A percentile compares a stretch with the other conserved stretches of the same genome.
Conservation (phyloP, 768 basidiomycete species). For the Mycena venus region DNA sequence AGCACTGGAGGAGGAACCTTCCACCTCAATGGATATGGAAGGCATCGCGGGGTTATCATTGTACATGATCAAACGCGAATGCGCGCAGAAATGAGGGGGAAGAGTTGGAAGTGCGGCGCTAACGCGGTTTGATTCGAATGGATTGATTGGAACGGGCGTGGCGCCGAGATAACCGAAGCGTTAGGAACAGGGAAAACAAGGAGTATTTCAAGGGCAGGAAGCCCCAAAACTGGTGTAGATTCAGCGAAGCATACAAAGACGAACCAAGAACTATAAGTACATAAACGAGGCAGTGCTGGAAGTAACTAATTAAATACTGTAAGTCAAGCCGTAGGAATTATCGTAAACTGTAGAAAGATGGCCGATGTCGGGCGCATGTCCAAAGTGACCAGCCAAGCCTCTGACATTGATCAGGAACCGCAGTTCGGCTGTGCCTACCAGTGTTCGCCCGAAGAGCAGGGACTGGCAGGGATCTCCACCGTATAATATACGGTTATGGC, state of each 20-base stretch:
- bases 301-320: background rate
- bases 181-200: background rate
- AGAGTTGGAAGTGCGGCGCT: background rate
- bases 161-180: background rate
- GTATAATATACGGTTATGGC: no score
- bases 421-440: background rate
- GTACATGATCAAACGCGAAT: background rate
- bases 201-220: background rate
- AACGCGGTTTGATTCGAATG: background rate
- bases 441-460: no score
- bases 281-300: background rate
- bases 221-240: background rate
- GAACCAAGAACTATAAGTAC: background rate
- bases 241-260: background rate
- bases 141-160: background rate
- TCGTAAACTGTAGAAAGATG: background rate
- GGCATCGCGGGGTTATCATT: slow-evolving; percentile 41
- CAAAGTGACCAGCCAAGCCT: background rate
- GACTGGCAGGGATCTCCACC: no score
- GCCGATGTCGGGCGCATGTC: background rate
- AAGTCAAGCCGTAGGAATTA: background rate
- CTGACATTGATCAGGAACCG: background rate
- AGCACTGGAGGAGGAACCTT: slow-evolving; percentile 17
- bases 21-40: slow-evolving; percentile 51
- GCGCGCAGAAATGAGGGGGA: background rate